Base-by-base conservation (phyloP, 1,139 yeast genomes). In the Pneumocystis wakefieldiae region DNA sequence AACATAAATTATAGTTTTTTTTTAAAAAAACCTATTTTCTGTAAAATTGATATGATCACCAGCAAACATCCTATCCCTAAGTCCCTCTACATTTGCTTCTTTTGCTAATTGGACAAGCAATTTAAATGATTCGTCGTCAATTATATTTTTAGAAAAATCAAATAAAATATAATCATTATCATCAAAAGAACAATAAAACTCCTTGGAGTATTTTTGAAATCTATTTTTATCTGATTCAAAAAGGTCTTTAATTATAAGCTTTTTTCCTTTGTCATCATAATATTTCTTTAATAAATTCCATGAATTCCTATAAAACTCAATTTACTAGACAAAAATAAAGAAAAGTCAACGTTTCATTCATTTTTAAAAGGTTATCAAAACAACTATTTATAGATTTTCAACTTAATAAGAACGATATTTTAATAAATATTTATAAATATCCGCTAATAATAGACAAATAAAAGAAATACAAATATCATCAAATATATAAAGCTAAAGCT, bases 41-140 rank as follows among this genome's bases (percentile, higher is more conserved):
- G 98, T 92, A 77, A 83, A 82, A 81, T 92, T 92, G 80, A 92
- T 90, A 78, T 89, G 90, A 66, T 85, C 88, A 74, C 98, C 98
- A 41, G 82, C 82, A 74, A 92, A 92, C 89, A 92, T 84, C 66
- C 82, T 88, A 71, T 91, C 94, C 75, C 98, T 85, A 74, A 92
- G 83, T 66, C 80, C 76, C 74, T 89, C 95, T 69, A 92, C 91
- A 66, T 85, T 82, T 69, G 97, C 91, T 76, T 92, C 95, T 75
- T 85, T 84, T 70, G 97, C 97, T 73, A 92, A 83, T 73, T 83
- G 80, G 68, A 88, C 68, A 74, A 92, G 82, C 65, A 83, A 76
- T 53, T 76, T 71, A 70, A 87, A 76, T 72, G 91, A 83, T 72
- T 88, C 91, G 70, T 90, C 96, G 74, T 90, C 86, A 73, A 92